Conservation (phyloP, 2,329 filamentous ascomycete species). For the Dactylellina cionopaga region DNA sequence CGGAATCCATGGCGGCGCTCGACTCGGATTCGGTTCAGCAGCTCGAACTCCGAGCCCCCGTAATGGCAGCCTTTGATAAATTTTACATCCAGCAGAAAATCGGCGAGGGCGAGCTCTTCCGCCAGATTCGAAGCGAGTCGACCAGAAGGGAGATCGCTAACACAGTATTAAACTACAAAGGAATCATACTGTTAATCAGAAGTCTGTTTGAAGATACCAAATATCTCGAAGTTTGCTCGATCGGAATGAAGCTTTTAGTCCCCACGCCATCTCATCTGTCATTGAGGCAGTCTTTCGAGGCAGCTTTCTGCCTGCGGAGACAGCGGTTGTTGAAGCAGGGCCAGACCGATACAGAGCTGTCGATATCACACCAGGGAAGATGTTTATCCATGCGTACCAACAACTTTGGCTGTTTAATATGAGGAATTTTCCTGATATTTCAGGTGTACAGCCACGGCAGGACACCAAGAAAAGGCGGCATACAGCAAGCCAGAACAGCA, state of each 20-base stretch:
- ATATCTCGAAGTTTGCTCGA: constrained; percentile 3
- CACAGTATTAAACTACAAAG: neutral
- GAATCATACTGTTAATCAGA: neutral
- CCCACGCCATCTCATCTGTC: too few relatives aligned
- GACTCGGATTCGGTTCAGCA: neutral
- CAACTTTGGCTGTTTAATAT: constrained; percentile 11
- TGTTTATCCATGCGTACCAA: neutral
- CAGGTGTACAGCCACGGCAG: neutral
- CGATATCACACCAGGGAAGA: neutral
- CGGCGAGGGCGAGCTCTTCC: too few relatives aligned
- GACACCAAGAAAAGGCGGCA: too few relatives aligned
- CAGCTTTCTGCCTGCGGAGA: neutral
- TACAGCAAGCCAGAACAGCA: too few relatives aligned
- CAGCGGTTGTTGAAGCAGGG: neutral
- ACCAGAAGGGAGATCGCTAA: too few relatives aligned
- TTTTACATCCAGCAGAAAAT: too few relatives aligned
- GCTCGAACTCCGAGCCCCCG: too few relatives aligned
- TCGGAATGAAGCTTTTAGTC: neutral
- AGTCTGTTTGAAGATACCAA: constrained; percentile 17
- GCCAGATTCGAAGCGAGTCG: too few relatives aligned
- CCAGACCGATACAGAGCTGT: neutral
- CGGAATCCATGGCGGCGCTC: neutral
- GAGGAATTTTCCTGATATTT: neutral
- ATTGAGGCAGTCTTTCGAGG: too few relatives aligned
- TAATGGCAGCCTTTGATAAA: too few relatives aligned